Percentiles rank a stretch among this genome's conserved stretches.
phyloP scores from a whole-genome alignment of 805 yeast genomes.

The Barnettozyma salicaria region DNA sequence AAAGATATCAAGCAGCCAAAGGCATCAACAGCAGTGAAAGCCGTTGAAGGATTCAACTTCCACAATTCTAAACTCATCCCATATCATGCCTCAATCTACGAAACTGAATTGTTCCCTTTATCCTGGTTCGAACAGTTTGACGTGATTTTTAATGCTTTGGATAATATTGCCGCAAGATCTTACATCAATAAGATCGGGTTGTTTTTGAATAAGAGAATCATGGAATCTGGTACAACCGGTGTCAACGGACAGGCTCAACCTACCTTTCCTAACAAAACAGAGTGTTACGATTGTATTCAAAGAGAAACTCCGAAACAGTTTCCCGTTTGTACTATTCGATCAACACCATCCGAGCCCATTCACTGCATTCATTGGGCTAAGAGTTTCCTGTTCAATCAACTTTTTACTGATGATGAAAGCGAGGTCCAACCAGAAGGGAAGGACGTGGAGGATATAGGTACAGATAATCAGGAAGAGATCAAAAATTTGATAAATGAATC shows the following conservation, averaged over 20 bases:
- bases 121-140: constrained; percentile 75
- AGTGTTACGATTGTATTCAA: constrained; percentile 88
- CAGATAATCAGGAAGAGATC: constrained; percentile 58
- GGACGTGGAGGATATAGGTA: constrained; percentile 43
- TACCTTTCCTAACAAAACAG: constrained; percentile 72
- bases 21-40: constrained; percentile 75
- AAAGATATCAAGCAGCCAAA: constrained; percentile 88
- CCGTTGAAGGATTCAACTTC: constrained; percentile 70
- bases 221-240: constrained; percentile 96
- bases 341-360: constrained; percentile 93
- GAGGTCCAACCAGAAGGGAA: constrained; percentile 29
- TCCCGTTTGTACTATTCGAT: constrained; percentile 95
- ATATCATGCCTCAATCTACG: constrained; percentile 85
- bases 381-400: constrained; percentile 74
- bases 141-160: constrained; percentile 85
- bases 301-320: constrained; percentile 85
- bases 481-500: constrained; percentile 60
- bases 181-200: constrained; percentile 83
- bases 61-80: constrained; percentile 58
- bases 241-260: constrained; percentile 93
- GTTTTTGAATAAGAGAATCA: constrained; percentile 63
- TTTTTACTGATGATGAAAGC: constrained; percentile 52
- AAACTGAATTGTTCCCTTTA: constrained; percentile 59
- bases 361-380: constrained; percentile 99
- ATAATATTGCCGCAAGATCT: constrained; percentile 86